These are phyloP conservation scores for Incumbomyces delicatus DNA, from an alignment of 2,329 filamentous ascomycete genomes.

Conservation along the genomic window DNA sequence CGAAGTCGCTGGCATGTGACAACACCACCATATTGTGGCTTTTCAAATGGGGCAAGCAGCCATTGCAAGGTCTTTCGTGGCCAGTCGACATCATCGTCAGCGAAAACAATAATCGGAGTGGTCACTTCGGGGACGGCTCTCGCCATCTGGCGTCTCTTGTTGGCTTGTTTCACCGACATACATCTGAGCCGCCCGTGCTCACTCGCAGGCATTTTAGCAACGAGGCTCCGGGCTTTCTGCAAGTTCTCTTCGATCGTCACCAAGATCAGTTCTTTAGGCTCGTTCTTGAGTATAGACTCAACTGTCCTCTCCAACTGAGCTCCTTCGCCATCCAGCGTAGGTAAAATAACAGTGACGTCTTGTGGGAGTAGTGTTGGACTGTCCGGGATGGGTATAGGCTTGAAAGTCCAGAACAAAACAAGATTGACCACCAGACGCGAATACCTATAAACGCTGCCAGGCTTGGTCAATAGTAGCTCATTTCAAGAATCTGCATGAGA, in stretches of 20 bases:
- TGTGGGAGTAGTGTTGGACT: constrained; percentile 69
- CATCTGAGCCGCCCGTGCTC: constrained; percentile 17
- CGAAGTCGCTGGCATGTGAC: constrained; percentile 82
- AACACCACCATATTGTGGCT: constrained; percentile 71
- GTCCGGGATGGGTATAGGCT: constrained; percentile 69
- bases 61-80: constrained; percentile 75
- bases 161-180: constrained; percentile 65
- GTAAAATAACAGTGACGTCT: constrained; percentile 90
- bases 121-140: constrained; percentile 76
- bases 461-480: background rate
- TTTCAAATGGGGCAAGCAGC: constrained; percentile 88
- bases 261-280: constrained; percentile 62
- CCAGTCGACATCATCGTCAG: constrained; percentile 94
- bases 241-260: constrained; percentile 79
- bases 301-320: constrained; percentile 75
- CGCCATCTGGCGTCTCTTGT: constrained; percentile 91
- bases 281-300: constrained; percentile 43
- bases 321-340: constrained; percentile 79
- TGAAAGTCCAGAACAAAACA: constrained; percentile 76
- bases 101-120: constrained; percentile 80
- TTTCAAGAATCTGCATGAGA: background rate
- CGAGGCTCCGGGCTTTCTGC: constrained; percentile 55
- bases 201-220: constrained; percentile 38
- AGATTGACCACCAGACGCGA: constrained; percentile 75
- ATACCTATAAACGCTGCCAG: constrained; percentile 73